These are phyloP conservation scores for Extremus antarcticus DNA, from an alignment of 495 filamentous ascomycete species.

Conservation along the genomic window DNA sequence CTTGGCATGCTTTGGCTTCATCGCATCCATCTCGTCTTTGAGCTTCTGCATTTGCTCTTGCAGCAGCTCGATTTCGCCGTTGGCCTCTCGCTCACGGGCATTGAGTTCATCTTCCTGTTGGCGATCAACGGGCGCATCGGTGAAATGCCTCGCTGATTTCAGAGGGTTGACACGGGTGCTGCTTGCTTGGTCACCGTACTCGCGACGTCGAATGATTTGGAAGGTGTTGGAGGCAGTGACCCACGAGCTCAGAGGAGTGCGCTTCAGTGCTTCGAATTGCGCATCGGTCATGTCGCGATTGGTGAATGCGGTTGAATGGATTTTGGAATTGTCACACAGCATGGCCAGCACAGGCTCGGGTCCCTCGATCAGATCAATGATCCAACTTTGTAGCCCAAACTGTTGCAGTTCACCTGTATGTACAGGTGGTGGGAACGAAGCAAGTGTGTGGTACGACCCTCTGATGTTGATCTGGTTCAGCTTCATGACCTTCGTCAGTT, in stretches of 20 bases:
- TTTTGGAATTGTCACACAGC: constrained; percentile 56
- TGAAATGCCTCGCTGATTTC: constrained; percentile 53
- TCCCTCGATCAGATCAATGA: constrained; percentile 63
- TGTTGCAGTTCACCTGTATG: constrained; percentile 40
- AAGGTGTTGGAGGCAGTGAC: constrained; percentile 51
- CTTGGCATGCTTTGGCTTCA: not conserved
- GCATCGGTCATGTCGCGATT: constrained; percentile 50
- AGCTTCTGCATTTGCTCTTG: constrained; percentile 13
- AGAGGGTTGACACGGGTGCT: constrained; percentile 53
- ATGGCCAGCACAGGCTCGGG: constrained; percentile 79
- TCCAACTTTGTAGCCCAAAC: constrained; percentile 69
- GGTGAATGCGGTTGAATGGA: constrained; percentile 58
- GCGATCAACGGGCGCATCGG: constrained; percentile 60
- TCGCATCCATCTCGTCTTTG: constrained; percentile 23
- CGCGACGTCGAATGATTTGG: constrained; percentile 49
- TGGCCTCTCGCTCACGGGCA: constrained; percentile 34
- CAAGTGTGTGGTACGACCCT: constrained; percentile 40
- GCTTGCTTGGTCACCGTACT: constrained; percentile 59
- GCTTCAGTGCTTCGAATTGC: constrained; percentile 49
- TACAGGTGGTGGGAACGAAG: constrained; percentile 34
- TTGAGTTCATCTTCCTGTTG: constrained; percentile 44
- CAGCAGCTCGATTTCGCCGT: constrained; percentile 25
- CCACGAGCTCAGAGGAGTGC: constrained; percentile 45
- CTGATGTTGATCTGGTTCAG: constrained; percentile 59
- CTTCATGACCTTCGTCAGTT: constrained; percentile 42